A percentile compares a stretch with the other conserved stretches of the same genome.
Evolutionary conservation across 352 stramenopile genomes (phyloP).

Genomic region (Pythium aristosporum): DNA sequence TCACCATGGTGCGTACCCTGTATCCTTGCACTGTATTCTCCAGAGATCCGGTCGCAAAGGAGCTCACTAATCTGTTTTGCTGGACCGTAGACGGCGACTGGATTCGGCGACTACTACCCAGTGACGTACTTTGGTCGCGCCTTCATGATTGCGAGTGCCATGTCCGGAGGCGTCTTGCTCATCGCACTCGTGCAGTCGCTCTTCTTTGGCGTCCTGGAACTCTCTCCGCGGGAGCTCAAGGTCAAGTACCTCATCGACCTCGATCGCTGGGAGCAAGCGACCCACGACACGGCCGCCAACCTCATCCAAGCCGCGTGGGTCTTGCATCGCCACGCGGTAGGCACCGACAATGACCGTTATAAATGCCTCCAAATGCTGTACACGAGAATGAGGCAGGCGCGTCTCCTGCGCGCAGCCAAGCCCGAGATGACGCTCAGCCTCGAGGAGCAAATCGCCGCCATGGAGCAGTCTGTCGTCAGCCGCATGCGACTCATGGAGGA

Average conservation of each 20-base stretch:
- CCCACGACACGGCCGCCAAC: constrained; percentile 36
- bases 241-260: constrained; percentile 72
- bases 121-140: constrained; percentile 62
- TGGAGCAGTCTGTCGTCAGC: constrained; percentile 35
- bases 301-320: constrained; percentile 54
- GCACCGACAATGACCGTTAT: background rate
- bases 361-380: constrained; percentile 25
- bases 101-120: constrained; percentile 71
- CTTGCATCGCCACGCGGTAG: background rate
- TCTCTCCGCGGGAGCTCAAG: constrained; percentile 56
- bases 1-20: constrained; percentile 53
- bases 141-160: constrained; percentile 59
- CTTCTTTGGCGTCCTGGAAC: constrained; percentile 75
- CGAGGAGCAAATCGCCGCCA: constrained; percentile 49
- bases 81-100: constrained; percentile 49
- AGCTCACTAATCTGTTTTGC: background rate
- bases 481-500: constrained; percentile 39
- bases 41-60: too few relatives aligned
- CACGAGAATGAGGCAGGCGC: constrained; percentile 27
- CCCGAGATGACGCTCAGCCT: constrained; percentile 36
- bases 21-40: too few relatives aligned
- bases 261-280: constrained; percentile 52
- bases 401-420: constrained; percentile 32
- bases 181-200: constrained; percentile 73
- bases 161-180: constrained; percentile 70